Evolutionary conservation across 1,139 yeast genomes (phyloP).

Genomic region (Yamadazyma dendronema): DNA sequence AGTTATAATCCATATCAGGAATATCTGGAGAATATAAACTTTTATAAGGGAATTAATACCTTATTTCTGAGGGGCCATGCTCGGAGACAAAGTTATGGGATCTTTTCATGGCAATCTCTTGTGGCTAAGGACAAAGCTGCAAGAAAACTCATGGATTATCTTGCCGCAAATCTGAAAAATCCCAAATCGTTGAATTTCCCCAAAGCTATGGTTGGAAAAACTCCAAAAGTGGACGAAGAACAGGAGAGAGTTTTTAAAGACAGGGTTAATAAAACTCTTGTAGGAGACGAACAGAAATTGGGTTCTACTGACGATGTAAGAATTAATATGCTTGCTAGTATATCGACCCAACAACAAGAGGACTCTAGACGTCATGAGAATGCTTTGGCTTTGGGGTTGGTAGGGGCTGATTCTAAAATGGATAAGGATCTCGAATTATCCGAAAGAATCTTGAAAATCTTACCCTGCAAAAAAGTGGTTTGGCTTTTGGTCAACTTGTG

Average conservation of each 20-base stretch:
- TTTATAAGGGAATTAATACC: conserved; percentile 32
- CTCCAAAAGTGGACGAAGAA: conserved; percentile 2
- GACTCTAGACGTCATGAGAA: neutral
- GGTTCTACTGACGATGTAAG: neutral
- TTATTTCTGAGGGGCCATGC: conserved; percentile 21
- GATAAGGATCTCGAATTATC: conserved; percentile 14
- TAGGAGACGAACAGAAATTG: neutral
- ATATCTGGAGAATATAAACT: conserved; percentile 26
- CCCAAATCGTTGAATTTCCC: neutral
- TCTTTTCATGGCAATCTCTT: conserved; percentile 41
- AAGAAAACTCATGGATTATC: conserved; percentile 14
- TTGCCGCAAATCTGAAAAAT: conserved; percentile 2
- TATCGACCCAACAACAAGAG: neutral
- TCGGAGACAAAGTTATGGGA: conserved; percentile 34
- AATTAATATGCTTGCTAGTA: neutral
- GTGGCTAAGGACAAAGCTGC: conserved; percentile 34
- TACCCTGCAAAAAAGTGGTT: conserved; percentile 44
- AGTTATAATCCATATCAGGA: conserved; percentile 25
- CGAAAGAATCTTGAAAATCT: conserved; percentile 35
- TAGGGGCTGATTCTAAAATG: neutral
- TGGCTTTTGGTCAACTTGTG: conserved; percentile 49
- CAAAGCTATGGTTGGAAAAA: neutral
- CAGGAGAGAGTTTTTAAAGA: conserved; percentile 4
- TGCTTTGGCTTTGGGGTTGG: conserved; percentile 8
- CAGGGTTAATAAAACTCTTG: conserved; percentile 2